Evolutionary conservation across 2,329 filamentous ascomycete species (phyloP).

Genomic region (Laburnicola sp.): DNA sequence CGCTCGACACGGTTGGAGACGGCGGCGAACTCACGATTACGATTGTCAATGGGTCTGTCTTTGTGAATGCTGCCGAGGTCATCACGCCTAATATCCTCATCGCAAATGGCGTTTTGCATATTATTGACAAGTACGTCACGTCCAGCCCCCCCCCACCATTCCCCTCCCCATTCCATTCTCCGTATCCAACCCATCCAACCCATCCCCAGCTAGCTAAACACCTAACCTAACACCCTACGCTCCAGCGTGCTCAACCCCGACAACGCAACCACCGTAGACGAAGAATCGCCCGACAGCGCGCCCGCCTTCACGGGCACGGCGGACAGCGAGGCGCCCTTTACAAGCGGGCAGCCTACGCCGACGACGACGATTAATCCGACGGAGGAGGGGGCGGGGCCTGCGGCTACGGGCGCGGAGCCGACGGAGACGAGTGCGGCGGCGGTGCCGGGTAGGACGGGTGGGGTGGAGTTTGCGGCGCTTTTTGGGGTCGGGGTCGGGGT

Average conservation of each 20-base stretch:
- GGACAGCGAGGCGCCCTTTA: conserved; percentile 57
- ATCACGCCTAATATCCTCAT: conserved; percentile 49
- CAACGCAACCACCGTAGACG: conserved; percentile 51
- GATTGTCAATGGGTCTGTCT: conserved; percentile 40
- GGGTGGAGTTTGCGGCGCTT: conserved; percentile 52
- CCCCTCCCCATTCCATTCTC: neutral
- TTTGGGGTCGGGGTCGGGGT: conserved; percentile 51
- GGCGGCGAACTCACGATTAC: conserved; percentile 48
- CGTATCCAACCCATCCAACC: no score
- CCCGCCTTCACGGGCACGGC: conserved; percentile 60
- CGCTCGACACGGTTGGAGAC: conserved; percentile 39
- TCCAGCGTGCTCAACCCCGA: conserved; percentile 57
- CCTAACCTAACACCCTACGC: no score
- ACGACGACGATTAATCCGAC: conserved; percentile 48
- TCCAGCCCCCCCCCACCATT: neutral
- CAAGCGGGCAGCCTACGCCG: conserved; percentile 55
- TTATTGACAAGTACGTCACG: conserved; percentile 54
- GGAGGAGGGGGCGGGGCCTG: no score
- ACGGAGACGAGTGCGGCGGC: conserved; percentile 29
- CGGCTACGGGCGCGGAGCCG: conserved; percentile 32
- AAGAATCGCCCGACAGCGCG: conserved; percentile 51
- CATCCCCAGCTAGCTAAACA: no score
- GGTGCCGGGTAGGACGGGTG: conserved; percentile 43
- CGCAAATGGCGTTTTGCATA: conserved; percentile 54
- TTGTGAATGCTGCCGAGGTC: conserved; percentile 51